Conservation (phyloP, 768 basidiomycete species). For the Mycena belliarum region DNA sequence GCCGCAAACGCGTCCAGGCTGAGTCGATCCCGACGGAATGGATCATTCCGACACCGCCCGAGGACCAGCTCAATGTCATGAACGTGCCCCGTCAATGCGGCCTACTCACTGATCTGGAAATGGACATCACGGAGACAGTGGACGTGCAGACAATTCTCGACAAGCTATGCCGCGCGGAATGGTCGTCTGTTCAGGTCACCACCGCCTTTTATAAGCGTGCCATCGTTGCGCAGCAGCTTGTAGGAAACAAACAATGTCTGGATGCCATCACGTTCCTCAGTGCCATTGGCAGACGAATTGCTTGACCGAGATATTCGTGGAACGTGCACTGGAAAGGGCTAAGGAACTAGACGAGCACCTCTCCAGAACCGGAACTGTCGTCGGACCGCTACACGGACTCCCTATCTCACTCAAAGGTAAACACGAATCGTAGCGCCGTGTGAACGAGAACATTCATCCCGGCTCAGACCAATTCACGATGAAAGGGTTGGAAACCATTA, state of each 20-base stretch:
- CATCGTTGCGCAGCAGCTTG: conserved; percentile 67
- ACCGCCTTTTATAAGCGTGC: conserved; percentile 68
- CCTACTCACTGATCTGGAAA: conserved; percentile 51
- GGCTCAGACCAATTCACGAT: conserved; percentile 55
- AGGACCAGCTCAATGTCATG: conserved; percentile 48
- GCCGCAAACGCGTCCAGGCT: conserved; percentile 48
- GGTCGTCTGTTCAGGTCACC: conserved; percentile 60
- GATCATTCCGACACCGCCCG: conserved; percentile 43
- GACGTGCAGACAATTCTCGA: conserved; percentile 44
- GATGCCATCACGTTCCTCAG: background rate
- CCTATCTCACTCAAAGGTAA: conserved; percentile 45
- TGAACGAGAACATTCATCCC: background rate
- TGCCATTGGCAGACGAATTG: conserved; percentile 45
- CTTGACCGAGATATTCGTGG: conserved; percentile 59
- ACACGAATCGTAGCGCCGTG: background rate
- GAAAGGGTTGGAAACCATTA: conserved; percentile 57
- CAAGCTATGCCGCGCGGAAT: conserved; percentile 47
- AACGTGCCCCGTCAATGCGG: conserved; percentile 51
- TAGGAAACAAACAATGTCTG: conserved; percentile 28
- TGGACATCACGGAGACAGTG: conserved; percentile 59
- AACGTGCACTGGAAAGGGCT: conserved; percentile 50
- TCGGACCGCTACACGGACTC: conserved; percentile 54
- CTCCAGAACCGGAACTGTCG: conserved; percentile 43
- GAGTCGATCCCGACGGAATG: conserved; percentile 57
- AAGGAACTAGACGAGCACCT: conserved; percentile 50